Conservation (phyloP, 2,329 filamentous ascomycete species). For the Alternaria novae-zelandiae region DNA sequence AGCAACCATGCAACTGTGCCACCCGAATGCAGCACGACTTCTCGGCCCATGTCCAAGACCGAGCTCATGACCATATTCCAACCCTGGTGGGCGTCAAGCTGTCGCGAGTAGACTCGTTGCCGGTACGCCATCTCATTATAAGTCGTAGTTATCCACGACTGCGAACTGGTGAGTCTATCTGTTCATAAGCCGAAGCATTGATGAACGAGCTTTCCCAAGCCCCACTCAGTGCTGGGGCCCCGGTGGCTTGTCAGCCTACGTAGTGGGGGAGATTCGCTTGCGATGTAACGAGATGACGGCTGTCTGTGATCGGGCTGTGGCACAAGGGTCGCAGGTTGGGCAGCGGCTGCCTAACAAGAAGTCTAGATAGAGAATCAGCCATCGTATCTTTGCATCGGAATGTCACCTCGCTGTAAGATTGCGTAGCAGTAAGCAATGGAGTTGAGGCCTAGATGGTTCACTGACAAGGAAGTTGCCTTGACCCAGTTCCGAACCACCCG, state of each 20-base stretch:
- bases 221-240: neutral
- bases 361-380: neutral
- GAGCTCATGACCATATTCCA: neutral
- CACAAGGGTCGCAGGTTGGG: neutral
- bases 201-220: neutral
- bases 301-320: neutral
- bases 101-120: neutral
- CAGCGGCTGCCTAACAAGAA: neutral
- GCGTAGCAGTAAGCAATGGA: neutral
- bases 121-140: neutral
- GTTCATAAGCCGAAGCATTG: neutral
- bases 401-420: neutral
- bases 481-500: neutral
- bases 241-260: neutral
- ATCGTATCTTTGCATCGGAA: neutral
- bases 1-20: neutral
- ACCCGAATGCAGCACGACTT: neutral
- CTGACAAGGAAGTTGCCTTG: neutral
- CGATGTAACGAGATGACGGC: neutral
- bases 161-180: neutral
- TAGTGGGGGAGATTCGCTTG: neutral
- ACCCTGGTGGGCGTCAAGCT: neutral
- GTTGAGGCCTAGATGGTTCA: neutral
- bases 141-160: neutral
- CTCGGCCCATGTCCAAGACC: neutral